Percentiles rank a stretch among this genome's conserved stretches.
Conservation (phyloP, 2,329 filamentous ascomycete species). For the Talaromyces sp. region DNA sequence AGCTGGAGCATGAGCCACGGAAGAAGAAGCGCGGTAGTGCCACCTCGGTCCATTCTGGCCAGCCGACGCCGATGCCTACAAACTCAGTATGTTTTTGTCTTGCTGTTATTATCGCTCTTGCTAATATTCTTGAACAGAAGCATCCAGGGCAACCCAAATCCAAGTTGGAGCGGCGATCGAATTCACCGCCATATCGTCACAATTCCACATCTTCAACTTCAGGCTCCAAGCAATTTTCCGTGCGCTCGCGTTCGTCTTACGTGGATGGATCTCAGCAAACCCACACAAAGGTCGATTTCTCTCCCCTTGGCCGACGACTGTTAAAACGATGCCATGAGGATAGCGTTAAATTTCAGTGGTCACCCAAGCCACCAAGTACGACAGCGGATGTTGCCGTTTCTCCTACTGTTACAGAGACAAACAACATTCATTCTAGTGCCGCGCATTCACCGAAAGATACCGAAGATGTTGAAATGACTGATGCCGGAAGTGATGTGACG, state of each 20-base stretch:
- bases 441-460: conserved; percentile 8
- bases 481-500: conserved; percentile 27
- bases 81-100: conserved; percentile 9
- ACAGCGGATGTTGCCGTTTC: background rate
- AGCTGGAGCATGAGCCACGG: conserved; percentile 55
- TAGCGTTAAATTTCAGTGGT: conserved; percentile 31
- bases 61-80: conserved; percentile 28
- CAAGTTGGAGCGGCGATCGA: conserved; percentile 22
- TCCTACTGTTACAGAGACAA: background rate
- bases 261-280: conserved; percentile 41
- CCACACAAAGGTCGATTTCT: conserved; percentile 24
- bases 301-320: conserved; percentile 39
- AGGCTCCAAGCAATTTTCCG: conserved; percentile 6
- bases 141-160: conserved; percentile 32
- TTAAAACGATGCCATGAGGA: conserved; percentile 40
- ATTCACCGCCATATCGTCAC: conserved; percentile 30
- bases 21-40: conserved; percentile 56
- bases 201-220: conserved; percentile 17
- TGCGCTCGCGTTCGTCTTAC: conserved; percentile 29
- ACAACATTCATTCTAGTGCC: background rate
- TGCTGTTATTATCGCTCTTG: background rate
- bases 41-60: conserved; percentile 50
- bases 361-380: conserved; percentile 16
- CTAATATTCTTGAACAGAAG: background rate
- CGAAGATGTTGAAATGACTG: conserved; percentile 45